Evolutionary conservation across 192 early-diverging fungal species (phyloP).

Genomic region (Coemansia sp.): DNA sequence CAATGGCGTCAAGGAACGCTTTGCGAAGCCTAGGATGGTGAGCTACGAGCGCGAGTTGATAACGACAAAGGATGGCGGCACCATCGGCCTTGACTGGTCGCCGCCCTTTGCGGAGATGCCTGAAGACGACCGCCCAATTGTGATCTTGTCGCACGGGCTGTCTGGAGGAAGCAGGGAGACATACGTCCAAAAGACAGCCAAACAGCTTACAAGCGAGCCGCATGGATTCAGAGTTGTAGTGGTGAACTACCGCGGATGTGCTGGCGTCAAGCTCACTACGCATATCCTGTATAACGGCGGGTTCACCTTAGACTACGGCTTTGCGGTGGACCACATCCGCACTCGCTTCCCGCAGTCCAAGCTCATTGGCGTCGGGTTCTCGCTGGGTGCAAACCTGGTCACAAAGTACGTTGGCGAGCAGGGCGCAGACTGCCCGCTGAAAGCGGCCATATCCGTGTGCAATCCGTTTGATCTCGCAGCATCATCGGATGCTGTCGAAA

Average conservation of each 20-base stretch:
- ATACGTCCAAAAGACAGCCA: constrained; percentile 77
- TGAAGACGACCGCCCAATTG: constrained; percentile 65
- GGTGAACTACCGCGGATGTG: constrained; percentile 89
- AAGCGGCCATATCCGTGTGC: constrained; percentile 73
- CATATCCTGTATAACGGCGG: constrained; percentile 80
- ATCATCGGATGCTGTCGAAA: constrained; percentile 52
- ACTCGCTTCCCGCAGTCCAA: constrained; percentile 63
- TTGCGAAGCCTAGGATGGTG: constrained; percentile 32
- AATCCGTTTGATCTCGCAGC: constrained; percentile 84
- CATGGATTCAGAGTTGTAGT: constrained; percentile 76
- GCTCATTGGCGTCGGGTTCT: constrained; percentile 83
- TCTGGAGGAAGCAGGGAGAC: constrained; percentile 90
- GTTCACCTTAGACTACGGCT: constrained; percentile 72
- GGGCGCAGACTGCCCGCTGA: constrained; percentile 69
- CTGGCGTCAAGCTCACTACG: constrained; percentile 72
- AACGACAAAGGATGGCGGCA: constrained; percentile 78
- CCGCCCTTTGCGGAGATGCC: constrained; percentile 59
- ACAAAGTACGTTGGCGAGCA: constrained; percentile 89
- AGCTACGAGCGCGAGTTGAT: constrained; percentile 58
- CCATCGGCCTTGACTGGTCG: constrained; percentile 85
- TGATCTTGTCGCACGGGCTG: constrained; percentile 85
- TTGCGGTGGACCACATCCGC: constrained; percentile 35
- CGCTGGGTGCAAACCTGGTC: constrained; percentile 88
- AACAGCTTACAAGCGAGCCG: constrained; percentile 58
- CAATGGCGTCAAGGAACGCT: constrained; percentile 51